Evolutionary conservation across 75 land plant genomes (phyloP).

Genomic region (Picea glauca): DNA sequence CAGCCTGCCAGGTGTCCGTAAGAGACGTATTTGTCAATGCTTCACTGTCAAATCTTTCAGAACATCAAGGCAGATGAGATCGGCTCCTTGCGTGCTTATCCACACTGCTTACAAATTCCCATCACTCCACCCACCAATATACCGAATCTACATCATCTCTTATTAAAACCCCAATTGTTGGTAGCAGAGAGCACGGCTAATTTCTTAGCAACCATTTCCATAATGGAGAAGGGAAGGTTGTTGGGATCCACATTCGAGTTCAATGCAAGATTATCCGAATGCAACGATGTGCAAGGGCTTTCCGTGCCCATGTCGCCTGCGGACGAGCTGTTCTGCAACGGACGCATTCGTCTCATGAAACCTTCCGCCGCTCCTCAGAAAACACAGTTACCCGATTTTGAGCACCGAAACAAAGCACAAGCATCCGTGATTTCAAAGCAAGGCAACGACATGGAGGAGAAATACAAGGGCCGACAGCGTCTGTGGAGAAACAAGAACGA

Average conservation of each 20-base stretch:
- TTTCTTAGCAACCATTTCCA: too few species aligned
- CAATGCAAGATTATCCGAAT: slow-evolving; percentile 2
- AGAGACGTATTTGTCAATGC: too few species aligned
- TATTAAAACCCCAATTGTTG: too few species aligned
- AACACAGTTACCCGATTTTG: background rate
- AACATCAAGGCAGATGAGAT: too few species aligned
- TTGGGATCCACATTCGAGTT: background rate
- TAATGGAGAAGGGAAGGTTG: too few species aligned
- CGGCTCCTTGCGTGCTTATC: too few species aligned
- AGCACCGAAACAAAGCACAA: background rate
- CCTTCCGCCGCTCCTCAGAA: background rate
- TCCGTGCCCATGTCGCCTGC: background rate
- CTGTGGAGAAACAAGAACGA: slow-evolving; percentile 14
- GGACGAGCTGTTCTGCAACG: slow-evolving; percentile 11
- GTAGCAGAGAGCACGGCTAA: too few species aligned
- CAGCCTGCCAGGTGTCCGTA: too few species aligned
- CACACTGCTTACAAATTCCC: too few species aligned
- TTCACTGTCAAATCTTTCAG: too few species aligned
- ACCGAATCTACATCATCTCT: too few species aligned
- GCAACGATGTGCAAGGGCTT: background rate
- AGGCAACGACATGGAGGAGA: background rate
- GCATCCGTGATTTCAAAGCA: background rate
- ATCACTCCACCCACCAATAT: too few species aligned
- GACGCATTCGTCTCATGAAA: background rate
- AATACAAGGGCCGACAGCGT: slow-evolving; percentile 28